Percentiles rank a stretch among this genome's conserved stretches.
phyloP scores from a whole-genome alignment of 805 yeast species.

The Torulaspora gathmanii region DNA sequence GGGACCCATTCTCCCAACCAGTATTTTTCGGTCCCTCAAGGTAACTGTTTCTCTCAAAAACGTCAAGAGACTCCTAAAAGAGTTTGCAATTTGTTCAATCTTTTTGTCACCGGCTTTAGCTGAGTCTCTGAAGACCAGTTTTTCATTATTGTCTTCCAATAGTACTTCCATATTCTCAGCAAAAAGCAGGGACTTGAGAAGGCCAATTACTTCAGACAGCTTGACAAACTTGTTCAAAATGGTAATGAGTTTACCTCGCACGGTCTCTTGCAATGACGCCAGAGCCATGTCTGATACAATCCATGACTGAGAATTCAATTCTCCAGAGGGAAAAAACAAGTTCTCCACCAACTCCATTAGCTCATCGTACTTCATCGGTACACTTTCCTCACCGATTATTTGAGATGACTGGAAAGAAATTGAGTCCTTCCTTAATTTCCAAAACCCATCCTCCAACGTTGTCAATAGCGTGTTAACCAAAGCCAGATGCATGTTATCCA shows the following conservation, averaged over 20 bases:
- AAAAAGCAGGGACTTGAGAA: constrained; percentile 22
- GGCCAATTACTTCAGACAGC: constrained; percentile 10
- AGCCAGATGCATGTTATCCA: constrained; percentile 28
- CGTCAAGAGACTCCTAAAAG: constrained; percentile 7
- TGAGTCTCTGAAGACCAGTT: constrained; percentile 1
- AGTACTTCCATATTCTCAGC: constrained; percentile 10
- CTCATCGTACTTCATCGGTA: constrained; percentile 18
- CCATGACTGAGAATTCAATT: constrained; percentile 25
- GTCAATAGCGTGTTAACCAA: constrained; percentile 20
- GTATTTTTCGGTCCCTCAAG: not conserved
- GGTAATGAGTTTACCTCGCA: constrained; percentile 14
- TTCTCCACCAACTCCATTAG: constrained; percentile 18
- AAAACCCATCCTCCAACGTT: constrained; percentile 21
- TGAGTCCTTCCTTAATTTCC: constrained; percentile 18
- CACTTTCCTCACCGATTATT: constrained; percentile 12
- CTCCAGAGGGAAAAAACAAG: constrained; percentile 18
- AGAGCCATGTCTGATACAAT: constrained; percentile 23
- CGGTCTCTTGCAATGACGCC: constrained; percentile 23
- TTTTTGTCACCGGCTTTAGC: not conserved
- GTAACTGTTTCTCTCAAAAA: constrained; percentile 4
- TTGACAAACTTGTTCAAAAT: constrained; percentile 19
- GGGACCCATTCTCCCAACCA: constrained; percentile 18
- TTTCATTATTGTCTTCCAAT: constrained; percentile 2
- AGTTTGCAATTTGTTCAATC: constrained; percentile 6
- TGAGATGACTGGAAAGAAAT: constrained; percentile 13